These are phyloP conservation scores for Striga asiatica DNA, from an alignment of 257 asterid genomes.

Conservation along the genomic window DNA sequence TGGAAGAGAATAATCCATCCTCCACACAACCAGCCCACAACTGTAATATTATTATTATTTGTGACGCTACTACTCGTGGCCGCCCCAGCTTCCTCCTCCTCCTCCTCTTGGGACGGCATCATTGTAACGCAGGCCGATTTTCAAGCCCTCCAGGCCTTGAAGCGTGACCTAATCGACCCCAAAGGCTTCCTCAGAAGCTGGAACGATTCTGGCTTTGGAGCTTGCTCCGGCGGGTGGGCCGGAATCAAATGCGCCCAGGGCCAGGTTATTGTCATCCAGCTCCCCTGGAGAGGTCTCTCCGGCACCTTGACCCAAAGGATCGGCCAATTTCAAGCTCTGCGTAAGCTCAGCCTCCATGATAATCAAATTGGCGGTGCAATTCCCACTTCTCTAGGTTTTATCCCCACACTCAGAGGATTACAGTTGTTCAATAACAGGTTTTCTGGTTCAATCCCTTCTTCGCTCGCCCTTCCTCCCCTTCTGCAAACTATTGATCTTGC, in stretches of 20 bases:
- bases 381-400: slow-evolving; percentile 59
- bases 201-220: slow-evolving; percentile 80
- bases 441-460: slow-evolving; percentile 70
- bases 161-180: slow-evolving; percentile 67
- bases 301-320: slow-evolving; percentile 68
- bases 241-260: slow-evolving; percentile 95
- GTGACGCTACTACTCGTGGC: slow-evolving; percentile 7
- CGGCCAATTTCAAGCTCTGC: slow-evolving; percentile 70
- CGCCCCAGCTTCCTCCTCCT: slow-evolving; percentile 23
- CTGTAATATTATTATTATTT: background rate
- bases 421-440: slow-evolving; percentile 73
- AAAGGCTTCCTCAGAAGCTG: slow-evolving; percentile 75
- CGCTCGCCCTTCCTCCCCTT: slow-evolving; percentile 56
- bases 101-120: slow-evolving; percentile 65
- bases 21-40: background rate
- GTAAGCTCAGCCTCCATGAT: slow-evolving; percentile 88
- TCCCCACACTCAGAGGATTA: slow-evolving; percentile 80
- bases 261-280: slow-evolving; percentile 87
- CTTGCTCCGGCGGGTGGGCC: slow-evolving; percentile 82
- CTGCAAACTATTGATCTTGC: slow-evolving; percentile 78
- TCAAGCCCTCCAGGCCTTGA: slow-evolving; percentile 77
- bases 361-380: slow-evolving; percentile 62
- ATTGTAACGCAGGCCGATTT: slow-evolving; percentile 66
- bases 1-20: slow-evolving; percentile 28
- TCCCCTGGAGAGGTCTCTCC: slow-evolving; percentile 79